Evolutionary conservation across 768 basidiomycete species (phyloP).

Genomic region (Mycena chlorophos): DNA sequence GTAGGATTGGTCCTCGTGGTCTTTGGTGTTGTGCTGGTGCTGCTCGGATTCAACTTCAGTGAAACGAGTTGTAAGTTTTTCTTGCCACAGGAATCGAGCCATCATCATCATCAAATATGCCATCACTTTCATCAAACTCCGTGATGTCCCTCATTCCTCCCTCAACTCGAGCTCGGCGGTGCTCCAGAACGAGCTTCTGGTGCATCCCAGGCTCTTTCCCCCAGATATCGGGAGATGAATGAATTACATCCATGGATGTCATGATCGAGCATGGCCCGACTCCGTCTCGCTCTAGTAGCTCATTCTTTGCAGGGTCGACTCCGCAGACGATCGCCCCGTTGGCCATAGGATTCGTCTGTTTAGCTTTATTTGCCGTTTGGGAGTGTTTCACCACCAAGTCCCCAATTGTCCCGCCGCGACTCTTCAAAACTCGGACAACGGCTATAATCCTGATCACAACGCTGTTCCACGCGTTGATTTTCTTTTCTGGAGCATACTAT

Average conservation of each 20-base stretch:
- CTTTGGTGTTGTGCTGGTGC: slow-evolving; percentile 61
- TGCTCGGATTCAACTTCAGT: slow-evolving; percentile 74
- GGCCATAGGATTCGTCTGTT: slow-evolving; percentile 53
- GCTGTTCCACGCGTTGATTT: slow-evolving; percentile 65
- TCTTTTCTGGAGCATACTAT: slow-evolving; percentile 48
- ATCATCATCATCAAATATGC: too few species aligned
- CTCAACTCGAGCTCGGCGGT: too few species aligned
- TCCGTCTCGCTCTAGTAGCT: background rate
- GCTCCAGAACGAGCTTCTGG: too few species aligned
- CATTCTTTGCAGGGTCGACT: slow-evolving; percentile 50
- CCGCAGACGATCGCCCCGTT: slow-evolving; percentile 63
- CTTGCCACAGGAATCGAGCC: too few species aligned
- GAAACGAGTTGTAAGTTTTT: slow-evolving; percentile 68
- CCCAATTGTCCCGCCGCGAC: slow-evolving; percentile 71
- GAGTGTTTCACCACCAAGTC: slow-evolving; percentile 63
- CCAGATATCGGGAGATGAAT: too few species aligned
- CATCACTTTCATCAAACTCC: too few species aligned
- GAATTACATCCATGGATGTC: too few species aligned
- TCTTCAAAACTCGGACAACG: slow-evolving; percentile 84
- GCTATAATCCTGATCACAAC: slow-evolving; percentile 53
- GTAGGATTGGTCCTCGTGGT: slow-evolving; percentile 64
- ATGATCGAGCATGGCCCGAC: background rate
- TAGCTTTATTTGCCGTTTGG: slow-evolving; percentile 55
- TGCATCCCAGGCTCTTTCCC: too few species aligned
- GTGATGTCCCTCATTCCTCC: too few species aligned